phyloP scores from a whole-genome alignment of 768 basidiomycete genomes.

The Tricholoma terreum region DNA sequence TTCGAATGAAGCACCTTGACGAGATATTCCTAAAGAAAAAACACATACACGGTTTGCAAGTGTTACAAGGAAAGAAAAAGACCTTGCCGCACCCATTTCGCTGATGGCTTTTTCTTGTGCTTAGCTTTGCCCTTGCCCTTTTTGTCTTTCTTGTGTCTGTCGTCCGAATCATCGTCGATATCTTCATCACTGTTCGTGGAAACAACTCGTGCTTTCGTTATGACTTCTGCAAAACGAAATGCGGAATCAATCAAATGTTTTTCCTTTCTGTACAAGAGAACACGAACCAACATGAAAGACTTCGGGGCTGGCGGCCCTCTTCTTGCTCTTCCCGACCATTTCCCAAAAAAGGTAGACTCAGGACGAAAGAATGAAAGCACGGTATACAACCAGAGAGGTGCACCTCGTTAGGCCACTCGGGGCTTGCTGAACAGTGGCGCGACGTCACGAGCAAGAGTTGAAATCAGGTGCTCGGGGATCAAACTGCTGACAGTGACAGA shows the following conservation, averaged over 20 bases:
- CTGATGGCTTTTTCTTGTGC: slow-evolving; percentile 24
- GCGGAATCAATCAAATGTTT: background rate
- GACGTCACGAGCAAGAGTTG: too few species aligned
- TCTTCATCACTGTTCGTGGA: slow-evolving; percentile 15
- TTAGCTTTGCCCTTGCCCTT: slow-evolving; percentile 25
- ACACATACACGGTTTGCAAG: background rate
- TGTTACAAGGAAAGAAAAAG: background rate
- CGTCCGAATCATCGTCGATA: slow-evolving; percentile 11
- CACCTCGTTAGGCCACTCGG: too few species aligned
- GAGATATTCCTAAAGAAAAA: slow-evolving; percentile 49
- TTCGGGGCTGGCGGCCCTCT: slow-evolving; percentile 2
- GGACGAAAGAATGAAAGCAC: too few species aligned
- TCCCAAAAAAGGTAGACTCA: background rate
- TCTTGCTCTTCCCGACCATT: slow-evolving; percentile 2
- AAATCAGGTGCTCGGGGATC: too few species aligned
- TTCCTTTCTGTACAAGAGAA: background rate
- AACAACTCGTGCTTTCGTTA: slow-evolving; percentile 54
- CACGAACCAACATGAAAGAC: slow-evolving; percentile 50
- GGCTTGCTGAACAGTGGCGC: too few species aligned
- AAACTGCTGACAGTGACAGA: too few species aligned
- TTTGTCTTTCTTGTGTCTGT: slow-evolving; percentile 13
- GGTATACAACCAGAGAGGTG: too few species aligned
- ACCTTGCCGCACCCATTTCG: slow-evolving; percentile 48
- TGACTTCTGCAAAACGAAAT: slow-evolving; percentile 45
- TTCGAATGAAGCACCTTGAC: slow-evolving; percentile 53